Conservation (phyloP, 1,284 basidiomycete species). For the Farysia itapuensis region DNA sequence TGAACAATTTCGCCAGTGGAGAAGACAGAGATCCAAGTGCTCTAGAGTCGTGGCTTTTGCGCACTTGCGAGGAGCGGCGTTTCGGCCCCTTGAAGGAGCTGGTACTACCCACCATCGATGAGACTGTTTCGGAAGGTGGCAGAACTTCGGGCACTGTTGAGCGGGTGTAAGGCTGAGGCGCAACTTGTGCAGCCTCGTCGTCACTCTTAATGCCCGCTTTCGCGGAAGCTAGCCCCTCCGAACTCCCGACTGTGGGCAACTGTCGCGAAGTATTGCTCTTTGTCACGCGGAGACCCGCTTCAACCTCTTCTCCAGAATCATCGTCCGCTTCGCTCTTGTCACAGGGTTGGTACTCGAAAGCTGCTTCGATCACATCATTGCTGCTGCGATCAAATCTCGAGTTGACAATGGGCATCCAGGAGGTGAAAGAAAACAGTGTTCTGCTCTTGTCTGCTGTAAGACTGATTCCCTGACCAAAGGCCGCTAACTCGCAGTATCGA, state of each 20-base stretch:
- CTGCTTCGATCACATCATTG: constrained; percentile 33
- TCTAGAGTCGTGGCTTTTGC: neutral
- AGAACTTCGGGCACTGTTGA: too few species aligned
- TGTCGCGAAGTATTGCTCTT: too few species aligned
- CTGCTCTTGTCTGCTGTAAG: constrained; percentile 40
- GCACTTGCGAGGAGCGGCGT: too few species aligned
- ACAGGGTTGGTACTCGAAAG: constrained; percentile 19
- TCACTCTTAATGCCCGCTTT: constrained; percentile 3
- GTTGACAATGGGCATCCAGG: constrained; percentile 13
- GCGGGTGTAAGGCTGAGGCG: too few species aligned
- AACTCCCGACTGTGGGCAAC: too few species aligned
- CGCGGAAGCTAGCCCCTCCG: constrained; percentile 16
- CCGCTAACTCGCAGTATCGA: constrained; percentile 78
- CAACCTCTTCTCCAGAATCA: too few species aligned
- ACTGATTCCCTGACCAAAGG: constrained; percentile 37
- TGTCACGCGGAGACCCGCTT: too few species aligned
- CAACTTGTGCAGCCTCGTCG: constrained; percentile 1
- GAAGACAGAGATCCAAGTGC: constrained; percentile 3
- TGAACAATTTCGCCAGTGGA: constrained; percentile 3
- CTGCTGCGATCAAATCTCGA: constrained; percentile 11
- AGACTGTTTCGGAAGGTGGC: constrained; percentile 8
- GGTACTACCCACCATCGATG: constrained; percentile 14
- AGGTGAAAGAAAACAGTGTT: constrained; percentile 18
- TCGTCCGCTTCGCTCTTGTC: constrained; percentile 12
- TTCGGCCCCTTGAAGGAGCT: too few species aligned